Base-by-base conservation (phyloP, 305 asterid genomes). In the Solanum aculeatissimum region DNA sequence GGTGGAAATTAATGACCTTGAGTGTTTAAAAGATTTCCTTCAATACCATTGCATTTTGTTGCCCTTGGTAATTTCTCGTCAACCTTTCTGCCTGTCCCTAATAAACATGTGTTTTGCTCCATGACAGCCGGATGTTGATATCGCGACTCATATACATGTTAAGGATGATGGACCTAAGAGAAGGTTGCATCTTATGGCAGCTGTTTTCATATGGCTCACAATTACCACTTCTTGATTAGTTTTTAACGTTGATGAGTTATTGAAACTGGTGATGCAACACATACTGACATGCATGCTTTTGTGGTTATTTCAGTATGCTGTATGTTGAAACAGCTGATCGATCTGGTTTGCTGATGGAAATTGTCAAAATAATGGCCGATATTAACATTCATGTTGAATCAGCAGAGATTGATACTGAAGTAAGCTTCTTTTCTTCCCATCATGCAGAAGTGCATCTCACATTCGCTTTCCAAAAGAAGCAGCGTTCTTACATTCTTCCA, bases 351-450 rank as follows among this genome's bases (percentile, higher is more conserved):
- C 89, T 97, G 84, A 68, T 95, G 85, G 98, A 97, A 91, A 86
- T 97, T 82, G 87, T 97, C 92, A 94, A 94, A 92, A 94, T 95
- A 85, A 90, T 95, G 88, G 86, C 91, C 1, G 98, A 97, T 84
- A 82, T 92, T 86, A 97, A 93, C 87, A 45, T 97, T 57, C 90
- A 84, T 62, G 99, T 97, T 63, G 98, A 97, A 90, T 97, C 98
- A 55, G 99, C 98, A 1, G 99, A 97, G 90, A 97, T 97, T 63
- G 98, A 95, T 57, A 97, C 99, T 53, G 99, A 95, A 83, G 99
- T 95, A 90, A 84, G 86, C 23, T 81, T 70, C 78, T 53, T 75
- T 15, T n/a, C 40, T 78, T 51, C 49, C 66, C 83, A 9, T 78
- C 9, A 6, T 9, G 55, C 27, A 49, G 65, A 68, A 35, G 69